Evolutionary conservation across 257 asterid species (phyloP).

Genomic region (Fraxinus americana): DNA sequence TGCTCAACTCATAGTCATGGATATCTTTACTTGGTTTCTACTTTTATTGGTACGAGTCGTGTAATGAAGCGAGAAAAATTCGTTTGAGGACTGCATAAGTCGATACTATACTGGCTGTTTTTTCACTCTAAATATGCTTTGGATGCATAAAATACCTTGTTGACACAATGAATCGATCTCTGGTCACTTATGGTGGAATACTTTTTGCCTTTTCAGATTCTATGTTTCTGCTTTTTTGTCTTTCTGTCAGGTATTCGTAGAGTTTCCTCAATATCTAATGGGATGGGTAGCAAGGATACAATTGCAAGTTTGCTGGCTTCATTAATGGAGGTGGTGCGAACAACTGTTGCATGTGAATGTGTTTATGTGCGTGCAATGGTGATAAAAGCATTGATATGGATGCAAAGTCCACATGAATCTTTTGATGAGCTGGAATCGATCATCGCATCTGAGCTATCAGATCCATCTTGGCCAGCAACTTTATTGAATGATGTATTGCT

Average conservation of each 20-base stretch:
- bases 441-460: constrained; percentile 95
- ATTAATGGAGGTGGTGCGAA: constrained; percentile 95
- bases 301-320: constrained; percentile 93
- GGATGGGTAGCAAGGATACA: constrained; percentile 78
- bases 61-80: not conserved
- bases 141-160: constrained; percentile 7
- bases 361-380: constrained; percentile 99
- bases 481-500: constrained; percentile 82
- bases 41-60: not conserved
- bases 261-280: constrained; percentile 71
- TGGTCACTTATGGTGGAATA: not conserved
- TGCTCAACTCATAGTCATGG: not conserved
- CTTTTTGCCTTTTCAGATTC: constrained; percentile 7
- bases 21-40: not conserved
- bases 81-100: not conserved
- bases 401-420: constrained; percentile 97
- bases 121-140: constrained; percentile 16
- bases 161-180: not conserved
- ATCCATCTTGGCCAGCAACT: constrained; percentile 96
- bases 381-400: constrained; percentile 97
- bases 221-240: constrained; percentile 13
- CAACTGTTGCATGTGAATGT: constrained; percentile 98
- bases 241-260: constrained; percentile 62
- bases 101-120: constrained; percentile 10
- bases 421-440: constrained; percentile 95